A percentile compares a stretch with the other conserved stretches of the same genome.
Conservation (phyloP, 1,139 yeast species). For the Chernovozyma sophiae-reginae region DNA sequence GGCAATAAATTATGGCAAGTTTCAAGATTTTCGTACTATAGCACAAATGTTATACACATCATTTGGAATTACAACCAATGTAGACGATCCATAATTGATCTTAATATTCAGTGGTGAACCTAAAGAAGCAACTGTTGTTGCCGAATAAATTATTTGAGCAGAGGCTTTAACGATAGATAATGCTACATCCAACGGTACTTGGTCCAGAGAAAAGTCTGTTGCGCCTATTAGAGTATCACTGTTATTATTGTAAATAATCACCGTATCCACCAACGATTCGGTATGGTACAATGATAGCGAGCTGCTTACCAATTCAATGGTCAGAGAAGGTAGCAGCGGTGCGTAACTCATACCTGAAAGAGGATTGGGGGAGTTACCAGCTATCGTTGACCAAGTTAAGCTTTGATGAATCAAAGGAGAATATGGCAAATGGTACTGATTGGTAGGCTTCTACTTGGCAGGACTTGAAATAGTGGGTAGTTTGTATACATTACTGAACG, state of each 20-base stretch:
- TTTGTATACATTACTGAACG: no score
- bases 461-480: no score
- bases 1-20: no score
- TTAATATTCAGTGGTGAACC: conserved; percentile 2
- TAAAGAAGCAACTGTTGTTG: neutral
- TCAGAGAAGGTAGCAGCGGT: conserved; percentile 4
- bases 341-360: conserved; percentile 2
- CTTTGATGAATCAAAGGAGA: no score
- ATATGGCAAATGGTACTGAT: no score
- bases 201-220: conserved; percentile 1
- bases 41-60: conserved; percentile 4
- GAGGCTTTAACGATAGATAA: neutral
- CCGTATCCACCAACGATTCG: conserved; percentile 2
- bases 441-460: no score
- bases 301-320: conserved; percentile 3
- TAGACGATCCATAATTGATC: conserved; percentile 2
- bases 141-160: neutral
- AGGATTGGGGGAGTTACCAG: no score
- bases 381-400: no score
- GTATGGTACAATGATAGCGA: conserved; percentile 4
- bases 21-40: neutral
- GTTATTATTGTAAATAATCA: neutral
- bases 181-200: neutral
- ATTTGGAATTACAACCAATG: conserved; percentile 3
- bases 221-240: conserved; percentile 1